phyloP scores from a whole-genome alignment of 805 yeast genomes.

The Cyberlindnera samutprakarnensis region DNA sequence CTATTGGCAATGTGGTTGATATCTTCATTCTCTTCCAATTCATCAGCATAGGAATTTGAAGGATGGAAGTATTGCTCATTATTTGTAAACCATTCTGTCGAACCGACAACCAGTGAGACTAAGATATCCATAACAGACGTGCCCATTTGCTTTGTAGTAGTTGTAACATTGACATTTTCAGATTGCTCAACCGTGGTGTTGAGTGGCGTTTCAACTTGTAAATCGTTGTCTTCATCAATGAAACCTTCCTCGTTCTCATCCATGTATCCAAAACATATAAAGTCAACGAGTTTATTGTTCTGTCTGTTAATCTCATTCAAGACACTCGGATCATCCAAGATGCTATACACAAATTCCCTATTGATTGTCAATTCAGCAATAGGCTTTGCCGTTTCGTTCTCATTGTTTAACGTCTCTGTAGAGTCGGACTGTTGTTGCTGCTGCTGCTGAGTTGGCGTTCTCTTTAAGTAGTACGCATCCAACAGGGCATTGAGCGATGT shows the following conservation, averaged over 20 bases:
- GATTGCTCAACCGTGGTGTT: no score
- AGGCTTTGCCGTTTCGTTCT: no score
- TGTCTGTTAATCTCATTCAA: constrained; percentile 29
- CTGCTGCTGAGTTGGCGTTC: constrained; percentile 7
- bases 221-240: not conserved
- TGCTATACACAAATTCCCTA: constrained; percentile 27
- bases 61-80: constrained; percentile 13
- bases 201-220: no score
- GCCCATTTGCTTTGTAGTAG: constrained; percentile 5
- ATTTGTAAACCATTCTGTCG: constrained; percentile 32
- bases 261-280: constrained; percentile 40
- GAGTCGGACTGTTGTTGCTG: constrained; percentile 5
- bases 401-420: not conserved
- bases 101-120: constrained; percentile 33
- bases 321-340: constrained; percentile 31
- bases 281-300: constrained; percentile 40
- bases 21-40: constrained; percentile 14
- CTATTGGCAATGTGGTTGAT: constrained; percentile 19
- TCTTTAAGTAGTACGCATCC: constrained; percentile 30
- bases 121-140: constrained; percentile 38
- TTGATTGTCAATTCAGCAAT: constrained; percentile 12
- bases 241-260: constrained; percentile 8
- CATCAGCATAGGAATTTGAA: constrained; percentile 4
- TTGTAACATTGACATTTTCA: constrained; percentile 11
- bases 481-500: constrained; percentile 32